Evolutionary conservation across 768 basidiomycete genomes (phyloP), one percentile per base, ranked within the genome.

Genomic region (Podaxis sp.): DNA sequence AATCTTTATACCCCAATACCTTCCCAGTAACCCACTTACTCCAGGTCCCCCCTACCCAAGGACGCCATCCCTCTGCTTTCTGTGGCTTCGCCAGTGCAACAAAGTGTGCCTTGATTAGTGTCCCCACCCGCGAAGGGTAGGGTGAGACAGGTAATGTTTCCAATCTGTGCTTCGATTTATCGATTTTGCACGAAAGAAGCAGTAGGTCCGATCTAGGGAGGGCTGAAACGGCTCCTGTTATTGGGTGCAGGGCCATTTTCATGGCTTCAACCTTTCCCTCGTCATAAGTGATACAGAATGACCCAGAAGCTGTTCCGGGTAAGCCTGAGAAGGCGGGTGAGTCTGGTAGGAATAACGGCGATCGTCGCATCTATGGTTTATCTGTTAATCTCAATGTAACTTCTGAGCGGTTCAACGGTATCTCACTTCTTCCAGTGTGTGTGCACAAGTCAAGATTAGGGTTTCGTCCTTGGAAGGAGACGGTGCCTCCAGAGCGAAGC

Each of bases 401-500:
- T 25, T n/a, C 9, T 29, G 25, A 11, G 38, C 49, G 33, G 53
- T 51, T 36, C 13, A 24, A 41, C 54, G 19, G 3, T 17, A 55
- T 54, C 75, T 67, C 67, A 79, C 86, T 82, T 86, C 81, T 71
- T 88, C 82, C 27, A 89, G 69, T 2, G 87, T 86, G 69, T 89
- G 88, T 6, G 82, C 84, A 66, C 87, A 89, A 11, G 83, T 83
- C 24, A 86, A 63, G 38, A 88, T 67, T 15, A 83, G 64, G 7
- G 74, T 67, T 59, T 77, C 72, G 8, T 58, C 69, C 60, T 51
- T 64, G 12, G 29, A 63, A 37, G 53, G 68, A 53, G 36, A 69
- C 64, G 53, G 68, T 58, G 62, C 66, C 62, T 80, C 75, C 55
- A 89, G 65, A 4, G 77, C 80, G 70, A 90, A 89, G 2, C 84